Evolutionary conservation across 2,329 filamentous ascomycete species (phyloP).

Genomic region (Penicillium sp.): DNA sequence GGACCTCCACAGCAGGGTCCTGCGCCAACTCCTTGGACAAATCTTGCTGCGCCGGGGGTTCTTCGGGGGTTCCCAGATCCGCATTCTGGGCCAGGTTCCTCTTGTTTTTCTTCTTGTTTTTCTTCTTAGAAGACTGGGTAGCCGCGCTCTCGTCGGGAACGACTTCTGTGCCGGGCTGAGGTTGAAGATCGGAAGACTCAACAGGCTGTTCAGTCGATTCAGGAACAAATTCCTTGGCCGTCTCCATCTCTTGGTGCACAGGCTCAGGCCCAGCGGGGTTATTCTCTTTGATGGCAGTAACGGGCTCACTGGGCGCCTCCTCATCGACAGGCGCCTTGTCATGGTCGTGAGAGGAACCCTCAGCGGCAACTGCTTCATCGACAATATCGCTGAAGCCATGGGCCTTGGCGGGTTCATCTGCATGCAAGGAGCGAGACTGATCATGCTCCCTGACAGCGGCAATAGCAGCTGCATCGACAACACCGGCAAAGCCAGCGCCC

Average conservation of each 20-base stretch:
- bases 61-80: slow-evolving; percentile 9
- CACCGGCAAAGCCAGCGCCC: slow-evolving; percentile 18
- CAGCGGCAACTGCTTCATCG: slow-evolving; percentile 19
- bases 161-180: slow-evolving; percentile 9
- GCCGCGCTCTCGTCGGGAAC: slow-evolving; percentile 15
- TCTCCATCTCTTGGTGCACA: neutral
- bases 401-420: neutral
- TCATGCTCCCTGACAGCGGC: slow-evolving; percentile 17
- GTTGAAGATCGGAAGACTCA: neutral
- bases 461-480: slow-evolving; percentile 27
- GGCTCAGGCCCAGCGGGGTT: neutral
- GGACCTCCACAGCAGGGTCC: neutral
- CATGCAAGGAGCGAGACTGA: neutral
- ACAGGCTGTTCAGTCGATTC: slow-evolving; percentile 3
- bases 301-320: slow-evolving; percentile 9
- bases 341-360: slow-evolving; percentile 7
- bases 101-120: slow-evolving; percentile 40
- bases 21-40: slow-evolving; percentile 5
- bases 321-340: slow-evolving; percentile 3
- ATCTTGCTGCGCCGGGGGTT: slow-evolving; percentile 8
- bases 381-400: slow-evolving; percentile 19
- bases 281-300: slow-evolving; percentile 15
- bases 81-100: slow-evolving; percentile 21
- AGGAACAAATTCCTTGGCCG: slow-evolving; percentile 7
- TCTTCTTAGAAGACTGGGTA: slow-evolving; percentile 26